phyloP scores from a whole-genome alignment of 345 rosid species.

The Euphorbia lathyris region DNA sequence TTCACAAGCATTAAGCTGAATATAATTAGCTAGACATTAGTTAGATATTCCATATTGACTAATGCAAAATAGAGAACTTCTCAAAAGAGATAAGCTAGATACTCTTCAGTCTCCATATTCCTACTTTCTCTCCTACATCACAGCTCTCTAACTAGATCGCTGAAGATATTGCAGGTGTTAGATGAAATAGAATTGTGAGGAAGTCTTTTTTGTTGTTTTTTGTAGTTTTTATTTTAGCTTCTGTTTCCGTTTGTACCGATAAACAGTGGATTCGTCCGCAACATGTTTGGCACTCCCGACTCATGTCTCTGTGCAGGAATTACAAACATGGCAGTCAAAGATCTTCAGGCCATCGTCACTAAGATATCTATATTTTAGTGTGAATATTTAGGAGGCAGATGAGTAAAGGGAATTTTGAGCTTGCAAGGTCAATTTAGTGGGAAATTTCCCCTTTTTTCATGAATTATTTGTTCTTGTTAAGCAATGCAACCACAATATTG shows the following conservation, averaged over 20 bases:
- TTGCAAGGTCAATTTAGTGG: not conserved
- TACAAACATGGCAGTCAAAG: not conserved
- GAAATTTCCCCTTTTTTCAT: not conserved
- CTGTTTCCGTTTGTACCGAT: not conserved
- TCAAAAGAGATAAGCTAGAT: no score
- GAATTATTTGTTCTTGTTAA: constrained; percentile 1
- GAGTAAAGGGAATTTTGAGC: not conserved
- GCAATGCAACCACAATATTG: not conserved
- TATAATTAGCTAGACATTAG: not conserved
- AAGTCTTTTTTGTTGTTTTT: no score
- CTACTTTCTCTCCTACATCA: no score
- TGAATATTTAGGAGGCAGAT: not conserved
- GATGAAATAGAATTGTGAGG: not conserved
- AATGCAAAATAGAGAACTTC: no score
- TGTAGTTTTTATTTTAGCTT: no score
- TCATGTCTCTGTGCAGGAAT: no score
- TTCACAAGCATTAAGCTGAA: no score
- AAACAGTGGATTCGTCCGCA: not conserved
- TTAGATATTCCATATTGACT: not conserved
- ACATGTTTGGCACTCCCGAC: no score
- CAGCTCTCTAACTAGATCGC: no score
- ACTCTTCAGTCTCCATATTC: no score
- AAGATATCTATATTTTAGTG: no score
- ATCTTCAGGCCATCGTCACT: not conserved
- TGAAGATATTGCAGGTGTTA: not conserved